Percentiles rank a stretch among this genome's conserved stretches.
phyloP scores from a whole-genome alignment of 345 rosid genomes.

The Eucalyptus pumila region DNA sequence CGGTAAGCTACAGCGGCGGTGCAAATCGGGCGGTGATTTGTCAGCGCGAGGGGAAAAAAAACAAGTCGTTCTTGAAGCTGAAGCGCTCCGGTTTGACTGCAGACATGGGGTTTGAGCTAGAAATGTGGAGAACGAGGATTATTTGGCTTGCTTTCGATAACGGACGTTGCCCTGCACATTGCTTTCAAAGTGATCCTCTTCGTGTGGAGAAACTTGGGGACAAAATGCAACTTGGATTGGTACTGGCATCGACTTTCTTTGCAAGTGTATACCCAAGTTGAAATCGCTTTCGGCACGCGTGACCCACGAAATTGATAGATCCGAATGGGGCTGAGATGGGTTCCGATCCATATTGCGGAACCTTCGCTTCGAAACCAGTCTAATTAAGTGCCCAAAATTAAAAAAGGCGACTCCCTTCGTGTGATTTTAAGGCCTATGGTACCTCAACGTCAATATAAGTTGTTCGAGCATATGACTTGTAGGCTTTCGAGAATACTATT shows the following conservation, averaged over 20 bases:
- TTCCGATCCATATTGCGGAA: background rate
- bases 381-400: background rate
- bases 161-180: background rate
- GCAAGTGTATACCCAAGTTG: background rate
- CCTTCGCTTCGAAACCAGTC: background rate
- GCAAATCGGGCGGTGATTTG: background rate
- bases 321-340: background rate
- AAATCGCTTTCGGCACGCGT: background rate
- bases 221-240: background rate
- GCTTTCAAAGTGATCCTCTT: background rate
- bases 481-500: background rate
- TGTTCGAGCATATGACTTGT: background rate
- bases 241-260: background rate
- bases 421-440: background rate
- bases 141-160: background rate
- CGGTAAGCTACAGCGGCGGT: background rate
- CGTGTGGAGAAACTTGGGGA: background rate
- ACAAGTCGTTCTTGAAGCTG: background rate
- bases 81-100: background rate
- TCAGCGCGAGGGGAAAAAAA: background rate
- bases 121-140: background rate
- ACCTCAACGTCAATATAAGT: background rate
- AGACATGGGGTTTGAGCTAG: background rate
- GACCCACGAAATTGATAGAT: background rate
- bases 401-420: background rate